Base-by-base conservation (phyloP, 1,139 yeast species). In the Scheffersomyces segobiensis region DNA sequence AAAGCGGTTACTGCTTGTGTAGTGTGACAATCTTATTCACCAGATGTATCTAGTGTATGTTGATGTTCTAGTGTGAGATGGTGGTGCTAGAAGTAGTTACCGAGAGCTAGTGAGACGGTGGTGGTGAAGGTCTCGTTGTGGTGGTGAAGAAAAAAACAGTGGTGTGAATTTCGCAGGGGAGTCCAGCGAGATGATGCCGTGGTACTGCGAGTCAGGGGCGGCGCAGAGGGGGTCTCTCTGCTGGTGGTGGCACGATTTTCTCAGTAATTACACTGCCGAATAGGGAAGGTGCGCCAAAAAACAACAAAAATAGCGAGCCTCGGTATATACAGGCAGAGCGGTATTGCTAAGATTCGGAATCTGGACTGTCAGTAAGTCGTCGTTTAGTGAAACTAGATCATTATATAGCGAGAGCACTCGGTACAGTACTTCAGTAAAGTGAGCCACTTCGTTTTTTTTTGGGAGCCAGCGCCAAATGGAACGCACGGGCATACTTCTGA, bases 191-290 rank as follows among this genome's bases (percentile, higher is more conserved):
- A 49, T 49, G 52, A 18, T n/a, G 52, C 12, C 14, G n/a, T 14
- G 21, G 18, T 32, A 17, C 17, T 32, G 42, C 42, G 42, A 32
- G 42, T 32, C 42, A 32, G 42, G 42, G 42, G 42, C 42, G 42
- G 42, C 42, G 17, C 42, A 24, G 17, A 32, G 42, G 42, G 42
- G 42, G 42, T 32, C 17, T n/a, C 42, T 12, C 17, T 24, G 42
- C 42, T 12, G 42, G 42, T 32, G 42, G 42, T 32, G 42, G 42
- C 42, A 32, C 42, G 42, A 32, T 32, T 32, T 32, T 32, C 42
- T 32, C 42, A 32, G 42, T 32, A 32, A 46, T 55, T 53, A 52
- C 53, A 55, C 57, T 55, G 53, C 52, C 53, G 50, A 50, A 55
- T 54, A 54, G 56, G 49, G 50, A 47, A 50, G 48, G 52, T 46